Evolutionary conservation across 352 stramenopile genomes (phyloP).

Genomic region (Phytopythium kandeliae): DNA sequence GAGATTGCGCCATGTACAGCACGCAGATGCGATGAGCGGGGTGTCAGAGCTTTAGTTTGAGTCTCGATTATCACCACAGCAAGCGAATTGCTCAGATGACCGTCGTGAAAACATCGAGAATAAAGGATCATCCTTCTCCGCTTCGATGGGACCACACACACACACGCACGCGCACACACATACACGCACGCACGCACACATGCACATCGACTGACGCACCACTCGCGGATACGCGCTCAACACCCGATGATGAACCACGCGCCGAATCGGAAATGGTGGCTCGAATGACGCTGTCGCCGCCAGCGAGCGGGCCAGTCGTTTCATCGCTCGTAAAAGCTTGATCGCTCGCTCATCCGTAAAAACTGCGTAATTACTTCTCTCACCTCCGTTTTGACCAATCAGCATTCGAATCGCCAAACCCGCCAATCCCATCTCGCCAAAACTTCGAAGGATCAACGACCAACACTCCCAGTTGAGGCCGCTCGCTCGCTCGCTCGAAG

Average conservation of each 20-base stretch:
- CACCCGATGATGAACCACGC: neutral
- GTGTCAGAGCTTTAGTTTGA: constrained; percentile 76
- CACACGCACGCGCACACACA: constrained; percentile 7
- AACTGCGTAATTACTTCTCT: neutral
- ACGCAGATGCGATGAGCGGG: constrained; percentile 15
- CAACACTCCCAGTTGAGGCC: constrained; percentile 7
- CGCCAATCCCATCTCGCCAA: constrained; percentile 4
- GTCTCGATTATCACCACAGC: constrained; percentile 85
- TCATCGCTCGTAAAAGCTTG: neutral
- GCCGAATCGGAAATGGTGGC: constrained; percentile 12
- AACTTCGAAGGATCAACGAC: constrained; percentile 9
- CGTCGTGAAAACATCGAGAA: constrained; percentile 89
- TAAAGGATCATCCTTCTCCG: constrained; percentile 82
- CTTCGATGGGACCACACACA: constrained; percentile 6
- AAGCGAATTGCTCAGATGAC: constrained; percentile 74
- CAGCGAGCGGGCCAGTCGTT: constrained; percentile 6
- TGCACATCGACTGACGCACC: neutral
- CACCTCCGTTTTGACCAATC: neutral
- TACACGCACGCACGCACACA: constrained; percentile 8
- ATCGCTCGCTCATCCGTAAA: too few species aligned
- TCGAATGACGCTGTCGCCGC: neutral
- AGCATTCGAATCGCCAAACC: neutral
- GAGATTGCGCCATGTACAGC: neutral
- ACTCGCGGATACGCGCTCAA: too few species aligned
- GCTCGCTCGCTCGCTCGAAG: constrained; percentile 1